phyloP scores from a whole-genome alignment of 139 green algal species.

The Micractinium conductrix region DNA sequence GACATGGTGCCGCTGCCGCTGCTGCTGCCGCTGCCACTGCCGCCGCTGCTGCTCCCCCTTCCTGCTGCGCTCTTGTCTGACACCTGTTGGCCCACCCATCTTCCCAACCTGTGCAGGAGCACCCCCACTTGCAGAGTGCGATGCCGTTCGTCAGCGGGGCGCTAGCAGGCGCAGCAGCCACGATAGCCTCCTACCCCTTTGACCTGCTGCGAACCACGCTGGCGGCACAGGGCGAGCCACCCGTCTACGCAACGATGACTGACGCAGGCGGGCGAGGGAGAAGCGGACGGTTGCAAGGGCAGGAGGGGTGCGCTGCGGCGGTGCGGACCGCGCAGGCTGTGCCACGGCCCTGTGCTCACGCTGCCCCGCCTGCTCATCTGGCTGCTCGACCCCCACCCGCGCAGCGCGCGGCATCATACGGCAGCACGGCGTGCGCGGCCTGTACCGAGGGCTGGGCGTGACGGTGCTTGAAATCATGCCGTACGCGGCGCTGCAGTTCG shows the following conservation, averaged over 20 bases:
- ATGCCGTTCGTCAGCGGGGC: constrained; percentile 89
- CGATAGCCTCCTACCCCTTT: constrained; percentile 96
- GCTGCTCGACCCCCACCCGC: background rate
- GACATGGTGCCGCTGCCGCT: too few relatives aligned
- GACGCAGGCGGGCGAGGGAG: constrained; percentile 54
- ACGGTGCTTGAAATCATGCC: constrained; percentile 98
- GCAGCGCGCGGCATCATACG: constrained; percentile 62
- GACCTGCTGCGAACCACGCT: constrained; percentile 97
- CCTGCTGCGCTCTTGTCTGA: too few relatives aligned
- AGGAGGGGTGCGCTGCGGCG: constrained; percentile 28
- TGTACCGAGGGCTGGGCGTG: constrained; percentile 89
- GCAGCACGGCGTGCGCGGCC: constrained; percentile 57
- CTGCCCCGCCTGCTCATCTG: background rate
- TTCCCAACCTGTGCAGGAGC: too few relatives aligned
- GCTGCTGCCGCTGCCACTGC: too few relatives aligned
- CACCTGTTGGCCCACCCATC: too few relatives aligned
- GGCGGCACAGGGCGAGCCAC: constrained; percentile 94
- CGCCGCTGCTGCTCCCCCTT: too few relatives aligned
- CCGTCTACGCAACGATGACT: constrained; percentile 82
- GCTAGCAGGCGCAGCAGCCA: constrained; percentile 88
- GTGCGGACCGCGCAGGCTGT: constrained; percentile 31
- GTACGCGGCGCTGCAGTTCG: constrained; percentile 98
- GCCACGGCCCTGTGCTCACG: too few relatives aligned
- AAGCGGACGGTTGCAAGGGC: background rate
- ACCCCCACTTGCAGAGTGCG: constrained; percentile 30